Percentiles rank a stretch among this genome's conserved stretches.
Evolutionary conservation across 257 asterid genomes (phyloP).

Genomic region (Datura wrightii): DNA sequence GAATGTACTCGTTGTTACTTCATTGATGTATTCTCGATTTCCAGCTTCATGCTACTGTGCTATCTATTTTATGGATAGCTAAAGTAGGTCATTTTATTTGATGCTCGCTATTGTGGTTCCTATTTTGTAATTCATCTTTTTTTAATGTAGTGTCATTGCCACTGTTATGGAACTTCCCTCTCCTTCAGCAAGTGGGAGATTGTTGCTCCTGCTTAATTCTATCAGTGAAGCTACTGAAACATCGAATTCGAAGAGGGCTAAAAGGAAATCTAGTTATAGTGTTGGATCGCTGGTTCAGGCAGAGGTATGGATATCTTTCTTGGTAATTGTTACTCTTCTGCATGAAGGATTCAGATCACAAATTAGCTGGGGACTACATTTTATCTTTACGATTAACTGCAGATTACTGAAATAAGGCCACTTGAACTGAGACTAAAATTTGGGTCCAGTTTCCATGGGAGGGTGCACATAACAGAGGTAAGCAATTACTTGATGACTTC

Average conservation of each 20-base stretch:
- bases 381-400: slow-evolving; percentile 43
- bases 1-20: not conserved
- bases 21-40: not conserved
- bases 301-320: slow-evolving; percentile 58
- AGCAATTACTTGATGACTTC: slow-evolving; percentile 22
- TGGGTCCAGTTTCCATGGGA: slow-evolving; percentile 83
- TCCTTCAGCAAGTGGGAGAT: slow-evolving; percentile 75
- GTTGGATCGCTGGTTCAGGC: slow-evolving; percentile 65
- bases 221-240: slow-evolving; percentile 58
- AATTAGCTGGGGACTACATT: slow-evolving; percentile 5
- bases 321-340: not conserved
- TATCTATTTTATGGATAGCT: not conserved
- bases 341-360: slow-evolving; percentile 27
- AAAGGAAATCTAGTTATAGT: slow-evolving; percentile 65
- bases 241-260: slow-evolving; percentile 77
- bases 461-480: slow-evolving; percentile 95
- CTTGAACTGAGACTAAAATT: slow-evolving; percentile 85
- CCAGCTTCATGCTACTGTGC: slow-evolving; percentile 5
- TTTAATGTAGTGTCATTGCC: slow-evolving; percentile 69
- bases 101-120: slow-evolving; percentile 29
- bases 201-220: slow-evolving; percentile 75
- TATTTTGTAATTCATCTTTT: slow-evolving; percentile 22
- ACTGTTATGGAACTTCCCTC: slow-evolving; percentile 73
- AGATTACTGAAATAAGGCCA: slow-evolving; percentile 90
- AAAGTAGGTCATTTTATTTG: slow-evolving; percentile 27